Evolutionary conservation across 2,329 filamentous ascomycete genomes (phyloP).

Genomic region (Rutstroemia sp.): DNA sequence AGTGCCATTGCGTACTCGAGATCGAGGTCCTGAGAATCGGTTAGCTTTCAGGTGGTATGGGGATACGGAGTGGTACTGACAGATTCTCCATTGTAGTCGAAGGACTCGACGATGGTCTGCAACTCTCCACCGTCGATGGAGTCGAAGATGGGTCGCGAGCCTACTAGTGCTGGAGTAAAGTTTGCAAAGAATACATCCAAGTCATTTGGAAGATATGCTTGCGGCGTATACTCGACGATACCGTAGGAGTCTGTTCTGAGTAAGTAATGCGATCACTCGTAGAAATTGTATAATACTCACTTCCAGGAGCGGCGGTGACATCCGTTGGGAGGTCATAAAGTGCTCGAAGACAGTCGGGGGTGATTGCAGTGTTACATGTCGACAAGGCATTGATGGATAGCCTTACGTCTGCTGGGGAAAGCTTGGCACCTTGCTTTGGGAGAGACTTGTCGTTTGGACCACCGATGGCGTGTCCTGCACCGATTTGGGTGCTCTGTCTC

Average conservation of each 20-base stretch:
- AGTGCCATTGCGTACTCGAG: slow-evolving; percentile 47
- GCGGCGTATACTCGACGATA: slow-evolving; percentile 40
- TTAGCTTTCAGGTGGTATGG: background rate
- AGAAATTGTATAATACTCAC: slow-evolving; percentile 2
- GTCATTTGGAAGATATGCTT: slow-evolving; percentile 44
- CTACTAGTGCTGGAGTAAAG: slow-evolving; percentile 36
- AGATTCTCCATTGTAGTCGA: slow-evolving; percentile 40
- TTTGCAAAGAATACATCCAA: slow-evolving; percentile 41
- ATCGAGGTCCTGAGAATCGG: slow-evolving; percentile 36
- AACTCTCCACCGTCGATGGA: slow-evolving; percentile 41
- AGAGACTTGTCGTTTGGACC: slow-evolving; percentile 27
- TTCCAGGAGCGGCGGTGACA: slow-evolving; percentile 18
- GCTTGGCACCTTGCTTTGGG: slow-evolving; percentile 26
- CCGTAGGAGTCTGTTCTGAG: slow-evolving; percentile 36
- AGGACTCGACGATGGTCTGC: slow-evolving; percentile 33
- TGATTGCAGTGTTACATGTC: slow-evolving; percentile 45
- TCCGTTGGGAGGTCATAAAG: slow-evolving; percentile 39
- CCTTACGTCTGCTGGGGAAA: background rate
- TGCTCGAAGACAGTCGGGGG: slow-evolving; percentile 45
- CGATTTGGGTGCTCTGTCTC: slow-evolving; percentile 22
- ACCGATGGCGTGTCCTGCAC: slow-evolving; percentile 35
- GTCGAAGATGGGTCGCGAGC: slow-evolving; percentile 37
- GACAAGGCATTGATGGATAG: slow-evolving; percentile 2
- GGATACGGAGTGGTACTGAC: slow-evolving; percentile 4
- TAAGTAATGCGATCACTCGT: no score